Evolutionary conservation across 2,329 filamentous ascomycete genomes (phyloP).

Genomic region (Camptophora hylomeconis): DNA sequence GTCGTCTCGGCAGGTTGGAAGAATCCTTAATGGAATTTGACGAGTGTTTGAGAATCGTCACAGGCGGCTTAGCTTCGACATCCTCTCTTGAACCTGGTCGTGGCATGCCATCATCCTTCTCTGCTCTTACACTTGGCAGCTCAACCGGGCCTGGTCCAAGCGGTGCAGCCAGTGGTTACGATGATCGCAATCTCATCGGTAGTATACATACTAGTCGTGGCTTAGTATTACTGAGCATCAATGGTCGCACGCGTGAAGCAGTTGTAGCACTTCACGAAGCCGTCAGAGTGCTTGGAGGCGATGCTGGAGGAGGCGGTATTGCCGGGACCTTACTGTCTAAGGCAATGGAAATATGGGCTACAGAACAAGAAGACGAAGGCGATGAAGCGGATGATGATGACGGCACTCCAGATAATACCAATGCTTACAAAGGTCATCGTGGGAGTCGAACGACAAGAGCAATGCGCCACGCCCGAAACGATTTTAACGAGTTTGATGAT

Average conservation of each 20-base stretch:
- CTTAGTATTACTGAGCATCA: conserved; percentile 65
- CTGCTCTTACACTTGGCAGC: conserved; percentile 4
- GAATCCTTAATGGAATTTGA: conserved; percentile 73
- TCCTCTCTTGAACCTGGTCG: conserved; percentile 8
- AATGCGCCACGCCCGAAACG: conserved; percentile 7
- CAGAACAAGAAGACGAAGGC: conserved; percentile 22
- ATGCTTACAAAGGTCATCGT: conserved; percentile 2
- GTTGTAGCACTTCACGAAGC: conserved; percentile 68
- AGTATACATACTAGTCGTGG: conserved; percentile 46
- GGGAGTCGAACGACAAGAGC: not conserved
- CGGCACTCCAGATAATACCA: conserved; percentile 1
- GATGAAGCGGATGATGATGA: conserved; percentile 9
- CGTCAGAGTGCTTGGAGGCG: conserved; percentile 34
- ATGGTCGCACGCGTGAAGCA: conserved; percentile 59
- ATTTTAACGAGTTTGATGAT: not conserved
- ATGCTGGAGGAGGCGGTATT: conserved; percentile 34
- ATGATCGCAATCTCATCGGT: conserved; percentile 32
- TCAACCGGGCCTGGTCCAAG: conserved; percentile 16
- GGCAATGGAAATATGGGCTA: conserved; percentile 33
- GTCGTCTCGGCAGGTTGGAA: conserved; percentile 55
- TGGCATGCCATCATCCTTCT: conserved; percentile 8
- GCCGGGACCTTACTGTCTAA: conserved; percentile 32
- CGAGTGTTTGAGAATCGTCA: conserved; percentile 66
- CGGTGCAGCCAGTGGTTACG: conserved; percentile 31
- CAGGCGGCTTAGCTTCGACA: conserved; percentile 45